phyloP scores from a whole-genome alignment of 345 rosid species.

The Turnera subulata region DNA sequence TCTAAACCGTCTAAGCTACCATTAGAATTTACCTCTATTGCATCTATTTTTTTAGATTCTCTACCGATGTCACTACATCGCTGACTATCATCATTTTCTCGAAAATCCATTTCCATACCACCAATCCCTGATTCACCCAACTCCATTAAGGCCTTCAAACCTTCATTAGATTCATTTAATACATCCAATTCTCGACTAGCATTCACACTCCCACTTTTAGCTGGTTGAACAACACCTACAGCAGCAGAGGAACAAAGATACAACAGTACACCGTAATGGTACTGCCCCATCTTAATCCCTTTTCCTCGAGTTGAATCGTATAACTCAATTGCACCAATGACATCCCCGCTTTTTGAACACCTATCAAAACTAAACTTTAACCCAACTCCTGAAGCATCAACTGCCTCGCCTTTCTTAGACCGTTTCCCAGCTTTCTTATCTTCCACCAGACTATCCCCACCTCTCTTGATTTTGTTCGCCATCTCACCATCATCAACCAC shows the following conservation, averaged over 20 bases:
- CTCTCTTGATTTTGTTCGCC: slow-evolving; percentile 12
- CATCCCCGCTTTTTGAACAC: slow-evolving; percentile 63
- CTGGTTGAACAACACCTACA: slow-evolving; percentile 54
- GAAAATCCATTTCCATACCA: too few relatives aligned
- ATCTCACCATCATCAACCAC: slow-evolving; percentile 3
- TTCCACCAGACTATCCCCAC: slow-evolving; percentile 14
- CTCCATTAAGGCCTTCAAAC: slow-evolving; percentile 6
- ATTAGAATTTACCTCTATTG: slow-evolving; percentile 7
- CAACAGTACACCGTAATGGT: slow-evolving; percentile 50
- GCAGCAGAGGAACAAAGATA: slow-evolving; percentile 76
- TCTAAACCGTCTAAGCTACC: slow-evolving; percentile 9
- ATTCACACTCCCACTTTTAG: slow-evolving; percentile 52
- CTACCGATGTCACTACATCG: too few relatives aligned
- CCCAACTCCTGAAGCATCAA: slow-evolving; percentile 21
- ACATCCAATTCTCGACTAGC: slow-evolving; percentile 25
- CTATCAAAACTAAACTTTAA: slow-evolving; percentile 37
- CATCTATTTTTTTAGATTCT: slow-evolving; percentile 7
- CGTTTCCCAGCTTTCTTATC: slow-evolving; percentile 16
- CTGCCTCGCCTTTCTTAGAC: slow-evolving; percentile 29
- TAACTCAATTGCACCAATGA: slow-evolving; percentile 43
- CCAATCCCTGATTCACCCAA: slow-evolving; percentile 7
- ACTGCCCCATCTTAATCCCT: slow-evolving; percentile 40
- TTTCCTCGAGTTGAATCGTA: slow-evolving; percentile 46
- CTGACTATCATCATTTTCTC: too few relatives aligned
- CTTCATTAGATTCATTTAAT: slow-evolving; percentile 17